phyloP scores from a whole-genome alignment of 352 stramenopile genomes.

The Vaucheria bursata region DNA sequence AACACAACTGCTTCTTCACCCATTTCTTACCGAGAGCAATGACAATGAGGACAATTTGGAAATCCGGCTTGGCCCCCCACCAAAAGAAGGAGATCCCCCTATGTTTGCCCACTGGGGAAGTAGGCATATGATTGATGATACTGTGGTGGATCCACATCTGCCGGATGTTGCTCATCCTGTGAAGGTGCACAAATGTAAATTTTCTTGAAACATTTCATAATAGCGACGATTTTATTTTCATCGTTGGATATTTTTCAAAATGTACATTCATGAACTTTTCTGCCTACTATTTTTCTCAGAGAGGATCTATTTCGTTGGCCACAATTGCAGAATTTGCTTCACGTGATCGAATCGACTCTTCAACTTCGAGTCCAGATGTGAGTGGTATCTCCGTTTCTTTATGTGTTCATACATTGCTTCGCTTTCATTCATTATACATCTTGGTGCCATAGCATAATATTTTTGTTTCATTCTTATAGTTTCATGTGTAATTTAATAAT shows the following conservation, averaged over 20 bases:
- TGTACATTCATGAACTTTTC: neutral
- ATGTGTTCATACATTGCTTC: no score
- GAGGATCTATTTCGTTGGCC: no score
- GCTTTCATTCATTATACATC: no score
- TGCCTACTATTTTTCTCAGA: neutral
- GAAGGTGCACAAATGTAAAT: neutral
- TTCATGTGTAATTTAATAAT: no score
- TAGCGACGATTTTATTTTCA: neutral
- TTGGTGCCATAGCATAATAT: no score
- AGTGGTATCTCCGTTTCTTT: no score
- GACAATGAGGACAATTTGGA: constrained; percentile 30
- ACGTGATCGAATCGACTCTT: neutral
- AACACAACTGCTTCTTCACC: constrained; percentile 20
- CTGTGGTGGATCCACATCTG: neutral
- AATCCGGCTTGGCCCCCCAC: neutral
- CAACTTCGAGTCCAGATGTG: neutral
- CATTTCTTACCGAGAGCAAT: constrained; percentile 21
- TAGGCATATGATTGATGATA: neutral
- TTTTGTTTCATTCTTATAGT: no score
- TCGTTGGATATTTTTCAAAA: neutral
- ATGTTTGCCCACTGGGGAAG: no score
- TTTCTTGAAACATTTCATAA: no score
- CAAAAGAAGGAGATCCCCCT: neutral
- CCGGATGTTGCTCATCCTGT: neutral
- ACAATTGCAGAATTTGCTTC: neutral